Evolutionary conservation across 495 filamentous ascomycete genomes (phyloP), one percentile per base, ranked within the genome.

Genomic region (Hypoxylon trugodes): DNA sequence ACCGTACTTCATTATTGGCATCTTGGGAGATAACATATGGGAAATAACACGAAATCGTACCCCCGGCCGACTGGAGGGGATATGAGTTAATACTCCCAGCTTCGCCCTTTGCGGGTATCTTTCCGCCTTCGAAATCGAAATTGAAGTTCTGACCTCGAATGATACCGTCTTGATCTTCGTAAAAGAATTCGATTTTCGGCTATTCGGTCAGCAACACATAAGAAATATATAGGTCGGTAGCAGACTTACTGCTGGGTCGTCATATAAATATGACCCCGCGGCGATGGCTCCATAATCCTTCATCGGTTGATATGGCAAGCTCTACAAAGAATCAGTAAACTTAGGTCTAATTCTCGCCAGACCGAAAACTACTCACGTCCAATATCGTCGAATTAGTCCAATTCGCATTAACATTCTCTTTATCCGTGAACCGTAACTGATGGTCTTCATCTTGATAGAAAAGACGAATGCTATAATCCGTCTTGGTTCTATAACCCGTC

Each of bases 121-220:
- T 45, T 13, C 43, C 56, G 30, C 57, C 52, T 22, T 61, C 63
- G 33, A 66, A 56, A 6, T 52, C 30, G 51, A 66, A 66, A 33
- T 66, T 51, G 38, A 66, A 66, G 24, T 61, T 60, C 38, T 66
- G 63, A 13, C 63, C 63, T 2, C 63, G 63, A 22, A 66, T 30
- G 26, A 66, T 46, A 10, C 63, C 63, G 13, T 66, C 18, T 26
- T 56, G 46, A 32, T 61, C 63, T 43, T 60, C 57, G 15, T 66
- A 66, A 51, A 65, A 65, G 21, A 66, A 61, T 6, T 61, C 63
- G 4, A 66, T 22, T 52, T 55, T 66, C 42, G 63, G 63, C 63
- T 66, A 30, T 33, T 35, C 18, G 8, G 12, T 66, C 9, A 60
- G 63, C 51, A 36, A 4, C 18, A 28, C 5, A 24, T 0, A 15